phyloP scores from a whole-genome alignment of 202 grass and related monocot genomes.

The Carex arenaria region DNA sequence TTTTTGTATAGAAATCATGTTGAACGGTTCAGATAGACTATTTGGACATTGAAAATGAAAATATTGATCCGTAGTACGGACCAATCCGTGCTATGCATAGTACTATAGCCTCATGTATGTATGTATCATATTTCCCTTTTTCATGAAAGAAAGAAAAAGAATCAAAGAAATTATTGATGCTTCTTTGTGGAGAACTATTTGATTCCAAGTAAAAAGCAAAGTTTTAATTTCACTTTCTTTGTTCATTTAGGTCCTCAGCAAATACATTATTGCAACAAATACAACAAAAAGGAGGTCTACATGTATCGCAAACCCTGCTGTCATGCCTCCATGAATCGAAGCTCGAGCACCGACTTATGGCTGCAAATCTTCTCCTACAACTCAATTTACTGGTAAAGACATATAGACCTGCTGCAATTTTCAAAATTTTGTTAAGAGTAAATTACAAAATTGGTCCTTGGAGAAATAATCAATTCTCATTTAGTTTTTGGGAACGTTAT shows the following conservation, averaged over 20 bases:
- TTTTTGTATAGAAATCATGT: too few relatives aligned
- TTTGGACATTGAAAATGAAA: too few relatives aligned
- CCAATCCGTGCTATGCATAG: too few relatives aligned
- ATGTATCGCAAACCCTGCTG: conserved; percentile 76
- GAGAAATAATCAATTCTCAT: neutral
- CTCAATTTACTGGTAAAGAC: conserved; percentile 80
- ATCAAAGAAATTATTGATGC: neutral
- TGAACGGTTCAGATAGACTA: too few relatives aligned
- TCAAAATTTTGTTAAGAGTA: neutral
- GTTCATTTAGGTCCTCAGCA: conserved; percentile 60
- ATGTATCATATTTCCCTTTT: neutral
- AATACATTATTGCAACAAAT: conserved; percentile 68
- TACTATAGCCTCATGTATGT: too few relatives aligned
- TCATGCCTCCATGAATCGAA: conserved; percentile 73
- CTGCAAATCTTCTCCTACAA: conserved; percentile 88
- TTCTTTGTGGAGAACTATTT: neutral
- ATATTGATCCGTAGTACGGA: too few relatives aligned
- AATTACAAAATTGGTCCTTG: neutral
- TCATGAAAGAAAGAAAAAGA: neutral
- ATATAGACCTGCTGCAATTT: neutral
- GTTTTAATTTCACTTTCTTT: conserved; percentile 6
- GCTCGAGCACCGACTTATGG: conserved; percentile 67
- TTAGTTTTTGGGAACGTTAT: neutral
- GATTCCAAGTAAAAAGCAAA: neutral
- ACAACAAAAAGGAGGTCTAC: conserved; percentile 49